Evolutionary conservation across 495 filamentous ascomycete species (phyloP), one percentile per base, ranked within the genome.

Genomic region (Xylaria castorea): DNA sequence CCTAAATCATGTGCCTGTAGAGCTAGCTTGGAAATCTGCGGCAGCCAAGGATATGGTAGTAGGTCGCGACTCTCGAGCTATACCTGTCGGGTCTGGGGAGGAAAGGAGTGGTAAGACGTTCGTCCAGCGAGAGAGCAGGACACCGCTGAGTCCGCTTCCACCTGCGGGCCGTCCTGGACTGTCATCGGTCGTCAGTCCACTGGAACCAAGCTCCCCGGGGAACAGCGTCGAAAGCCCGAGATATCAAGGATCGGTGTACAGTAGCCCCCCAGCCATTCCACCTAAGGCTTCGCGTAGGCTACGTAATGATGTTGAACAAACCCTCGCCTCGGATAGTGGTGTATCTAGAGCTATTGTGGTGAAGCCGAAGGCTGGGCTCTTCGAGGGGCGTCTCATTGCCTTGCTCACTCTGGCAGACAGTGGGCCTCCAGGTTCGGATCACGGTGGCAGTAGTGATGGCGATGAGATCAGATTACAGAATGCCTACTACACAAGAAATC

Each of bases 331-430:
- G 14, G 73, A 74, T 32, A 44, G 20, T 12, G 73, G 78, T 27
- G 74, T 85, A 20, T 79, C 77, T 27, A 77, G 78, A 66, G 80
- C 84, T 42, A 79, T 80, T 42, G 78, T 83, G 6, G 76, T 85
- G 11, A 81, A 80, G 44, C 84, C 84, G 30, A 85, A 83, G 71
- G 84, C 84, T 9, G 84, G 84, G 16, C 75, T 82, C 22, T 82
- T 86, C 27, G 84, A 86, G 66, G 83, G 81, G 8, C 81, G 81
- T 68, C 75, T 84, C 30, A 80, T 85, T 30, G 83, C 82, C 25
- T 75, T 86, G 14, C 71, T 84, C 40, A 84, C 83, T 20, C 74
- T 86, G 5, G 38, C 78, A 58, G 74, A 76, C 44, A 71, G 74
- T 22, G 66, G 68, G 30, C 72, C 78, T 9, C 73, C 72, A 16